Conservation (phyloP, 1,284 basidiomycete species). For the Pascua guehoae region DNA sequence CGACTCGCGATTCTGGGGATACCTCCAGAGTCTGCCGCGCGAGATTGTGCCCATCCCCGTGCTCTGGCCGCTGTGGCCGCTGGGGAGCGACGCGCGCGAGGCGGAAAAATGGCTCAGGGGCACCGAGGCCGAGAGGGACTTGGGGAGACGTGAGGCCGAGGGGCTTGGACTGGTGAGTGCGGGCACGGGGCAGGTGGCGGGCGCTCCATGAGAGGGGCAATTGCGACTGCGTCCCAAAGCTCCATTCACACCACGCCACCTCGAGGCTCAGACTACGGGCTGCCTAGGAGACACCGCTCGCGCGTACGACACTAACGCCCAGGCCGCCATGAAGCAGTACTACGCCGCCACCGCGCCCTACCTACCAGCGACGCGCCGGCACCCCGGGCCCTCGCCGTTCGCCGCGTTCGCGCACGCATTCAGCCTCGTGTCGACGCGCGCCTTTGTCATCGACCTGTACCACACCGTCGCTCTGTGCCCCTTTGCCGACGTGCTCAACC, state of each 20-base stretch:
- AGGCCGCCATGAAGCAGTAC: constrained; percentile 36
- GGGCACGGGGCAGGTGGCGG: constrained; percentile 40
- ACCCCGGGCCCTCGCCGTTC: constrained; percentile 45
- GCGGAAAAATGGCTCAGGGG: constrained; percentile 37
- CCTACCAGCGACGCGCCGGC: constrained; percentile 26
- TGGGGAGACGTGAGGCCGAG: constrained; percentile 28
- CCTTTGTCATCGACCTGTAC: constrained; percentile 81
- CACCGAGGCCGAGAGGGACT: constrained; percentile 42
- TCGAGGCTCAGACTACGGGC: constrained; percentile 1
- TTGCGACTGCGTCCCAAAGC: constrained; percentile 20
- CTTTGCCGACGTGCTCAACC: constrained; percentile 87
- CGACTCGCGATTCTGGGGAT: constrained; percentile 43
- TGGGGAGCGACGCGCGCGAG: constrained; percentile 29
- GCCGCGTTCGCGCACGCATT: constrained; percentile 66
- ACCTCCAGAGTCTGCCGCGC: constrained; percentile 47
- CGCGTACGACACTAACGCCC: background rate
- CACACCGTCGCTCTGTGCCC: constrained; percentile 84
- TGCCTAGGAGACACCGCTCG: background rate
- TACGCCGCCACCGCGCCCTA: constrained; percentile 22
- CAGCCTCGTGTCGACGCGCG: constrained; percentile 75
- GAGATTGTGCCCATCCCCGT: constrained; percentile 34
- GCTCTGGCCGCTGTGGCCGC: constrained; percentile 39
- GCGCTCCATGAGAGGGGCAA: no score
- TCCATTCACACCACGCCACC: no score
- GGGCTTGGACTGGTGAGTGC: constrained; percentile 36